Evolutionary conservation across 176 grass and related monocot species (phyloP).

Genomic region (Ensete glaucum): DNA sequence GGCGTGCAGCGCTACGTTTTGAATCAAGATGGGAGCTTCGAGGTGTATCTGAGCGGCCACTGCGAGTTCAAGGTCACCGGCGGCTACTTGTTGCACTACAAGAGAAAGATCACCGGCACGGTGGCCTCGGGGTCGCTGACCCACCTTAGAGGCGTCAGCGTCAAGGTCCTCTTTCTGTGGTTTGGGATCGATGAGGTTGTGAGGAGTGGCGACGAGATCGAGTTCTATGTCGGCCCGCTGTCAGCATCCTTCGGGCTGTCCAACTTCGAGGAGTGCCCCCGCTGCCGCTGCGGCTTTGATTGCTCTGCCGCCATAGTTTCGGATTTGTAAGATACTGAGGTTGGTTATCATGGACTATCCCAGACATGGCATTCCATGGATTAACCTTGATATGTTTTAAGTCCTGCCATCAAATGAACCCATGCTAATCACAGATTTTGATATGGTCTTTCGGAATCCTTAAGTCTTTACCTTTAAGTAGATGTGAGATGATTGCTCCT

Average conservation of each 20-base stretch:
- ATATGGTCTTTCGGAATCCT: too few relatives aligned
- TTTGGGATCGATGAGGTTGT: constrained; percentile 13
- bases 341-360: too few relatives aligned
- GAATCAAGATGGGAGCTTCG: constrained; percentile 30
- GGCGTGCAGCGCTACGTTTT: constrained; percentile 38
- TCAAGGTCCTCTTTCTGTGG: constrained; percentile 29
- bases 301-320: background rate
- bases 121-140: constrained; percentile 1
- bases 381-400: too few relatives aligned
- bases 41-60: constrained; percentile 33
- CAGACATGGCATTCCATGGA: too few relatives aligned
- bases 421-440: too few relatives aligned
- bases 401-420: too few relatives aligned
- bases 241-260: constrained; percentile 26
- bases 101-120: constrained; percentile 25
- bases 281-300: constrained; percentile 18
- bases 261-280: constrained; percentile 27
- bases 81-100: constrained; percentile 25
- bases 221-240: constrained; percentile 28
- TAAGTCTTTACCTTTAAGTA: too few relatives aligned
- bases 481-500: too few relatives aligned
- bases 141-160: constrained; percentile 25
- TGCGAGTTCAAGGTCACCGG: constrained; percentile 27
- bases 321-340: too few relatives aligned
- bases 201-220: background rate